These are phyloP conservation scores for Phytophthora palmivora DNA, from an alignment of 352 stramenopile species.

Conservation along the genomic window DNA sequence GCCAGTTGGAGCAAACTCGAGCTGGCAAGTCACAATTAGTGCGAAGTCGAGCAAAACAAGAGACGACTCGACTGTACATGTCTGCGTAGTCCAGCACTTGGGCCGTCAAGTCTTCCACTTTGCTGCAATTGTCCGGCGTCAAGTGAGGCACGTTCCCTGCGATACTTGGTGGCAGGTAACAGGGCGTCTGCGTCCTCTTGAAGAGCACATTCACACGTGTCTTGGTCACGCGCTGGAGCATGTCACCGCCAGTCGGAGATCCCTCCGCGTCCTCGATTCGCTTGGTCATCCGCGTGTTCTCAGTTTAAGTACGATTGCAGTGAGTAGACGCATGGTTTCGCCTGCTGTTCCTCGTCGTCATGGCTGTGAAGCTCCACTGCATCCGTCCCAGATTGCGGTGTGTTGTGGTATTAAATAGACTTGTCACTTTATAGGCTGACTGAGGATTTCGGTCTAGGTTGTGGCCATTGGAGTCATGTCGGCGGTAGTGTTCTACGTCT, in stretches of 20 bases:
- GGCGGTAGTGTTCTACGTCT: constrained; percentile 49
- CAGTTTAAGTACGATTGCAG: constrained; percentile 30
- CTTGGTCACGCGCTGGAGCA: constrained; percentile 27
- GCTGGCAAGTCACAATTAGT: constrained; percentile 4
- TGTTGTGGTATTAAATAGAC: background rate
- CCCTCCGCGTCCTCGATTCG: constrained; percentile 8
- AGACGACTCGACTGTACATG: constrained; percentile 46
- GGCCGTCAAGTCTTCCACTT: constrained; percentile 63
- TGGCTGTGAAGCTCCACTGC: constrained; percentile 54
- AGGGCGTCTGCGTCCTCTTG: constrained; percentile 59
- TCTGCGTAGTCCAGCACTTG: constrained; percentile 77
- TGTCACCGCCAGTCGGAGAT: constrained; percentile 38
- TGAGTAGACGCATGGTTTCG: background rate
- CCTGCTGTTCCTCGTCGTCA: constrained; percentile 42
- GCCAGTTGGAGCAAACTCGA: constrained; percentile 34
- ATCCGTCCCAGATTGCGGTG: constrained; percentile 49
- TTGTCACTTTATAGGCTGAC: background rate
- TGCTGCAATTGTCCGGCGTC: constrained; percentile 79
- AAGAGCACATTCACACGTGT: constrained; percentile 34
- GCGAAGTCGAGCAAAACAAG: constrained; percentile 3
- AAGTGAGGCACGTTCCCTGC: constrained; percentile 75
- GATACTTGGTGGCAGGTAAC: constrained; percentile 75
- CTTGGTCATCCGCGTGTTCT: constrained; percentile 10
- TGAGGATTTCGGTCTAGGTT: constrained; percentile 33
- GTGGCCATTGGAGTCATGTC: constrained; percentile 45